Conservation (phyloP, 148 eudicot species). For the Camellia sinensis region DNA sequence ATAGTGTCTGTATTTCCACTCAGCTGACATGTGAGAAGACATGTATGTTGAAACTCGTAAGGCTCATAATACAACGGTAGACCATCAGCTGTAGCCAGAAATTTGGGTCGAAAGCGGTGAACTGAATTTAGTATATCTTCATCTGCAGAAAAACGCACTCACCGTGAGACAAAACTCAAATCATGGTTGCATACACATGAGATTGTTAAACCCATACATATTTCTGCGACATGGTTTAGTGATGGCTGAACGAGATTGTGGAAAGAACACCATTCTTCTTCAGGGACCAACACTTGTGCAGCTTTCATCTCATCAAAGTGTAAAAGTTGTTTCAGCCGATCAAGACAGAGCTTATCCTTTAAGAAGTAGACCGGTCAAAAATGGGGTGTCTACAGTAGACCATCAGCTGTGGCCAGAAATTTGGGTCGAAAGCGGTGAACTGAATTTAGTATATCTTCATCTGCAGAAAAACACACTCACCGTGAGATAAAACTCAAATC, state of each 20-base stretch:
- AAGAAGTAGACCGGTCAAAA: too few species aligned
- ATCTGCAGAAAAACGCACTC: slow-evolving; percentile 47
- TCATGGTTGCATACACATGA: not conserved
- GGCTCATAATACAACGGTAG: slow-evolving; percentile 65
- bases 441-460: slow-evolving; percentile 65
- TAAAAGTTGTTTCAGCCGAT: slow-evolving; percentile 43
- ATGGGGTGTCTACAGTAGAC: too few species aligned
- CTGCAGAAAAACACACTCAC: slow-evolving; percentile 40
- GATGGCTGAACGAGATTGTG: slow-evolving; percentile 78
- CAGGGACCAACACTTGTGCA: slow-evolving; percentile 29
- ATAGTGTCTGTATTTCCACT: slow-evolving; percentile 29
- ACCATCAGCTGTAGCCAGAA: slow-evolving; percentile 51
- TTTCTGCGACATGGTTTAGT: slow-evolving; percentile 61
- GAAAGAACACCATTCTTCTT: slow-evolving; percentile 87
- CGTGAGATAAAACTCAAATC: slow-evolving; percentile 6
- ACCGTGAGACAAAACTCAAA: slow-evolving; percentile 6
- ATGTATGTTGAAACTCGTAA: slow-evolving; percentile 54
- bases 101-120: slow-evolving; percentile 76
- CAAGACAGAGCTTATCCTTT: slow-evolving; percentile 72
- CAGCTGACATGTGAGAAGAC: slow-evolving; percentile 40
- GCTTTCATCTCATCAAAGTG: slow-evolving; percentile 32
- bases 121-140: slow-evolving; percentile 63
- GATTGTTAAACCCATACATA: slow-evolving; percentile 50
- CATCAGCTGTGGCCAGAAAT: slow-evolving; percentile 50
- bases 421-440: slow-evolving; percentile 77